Evolutionary conservation across 2,329 filamentous ascomycete species (phyloP).

Genomic region (Scytalidium sp.): DNA sequence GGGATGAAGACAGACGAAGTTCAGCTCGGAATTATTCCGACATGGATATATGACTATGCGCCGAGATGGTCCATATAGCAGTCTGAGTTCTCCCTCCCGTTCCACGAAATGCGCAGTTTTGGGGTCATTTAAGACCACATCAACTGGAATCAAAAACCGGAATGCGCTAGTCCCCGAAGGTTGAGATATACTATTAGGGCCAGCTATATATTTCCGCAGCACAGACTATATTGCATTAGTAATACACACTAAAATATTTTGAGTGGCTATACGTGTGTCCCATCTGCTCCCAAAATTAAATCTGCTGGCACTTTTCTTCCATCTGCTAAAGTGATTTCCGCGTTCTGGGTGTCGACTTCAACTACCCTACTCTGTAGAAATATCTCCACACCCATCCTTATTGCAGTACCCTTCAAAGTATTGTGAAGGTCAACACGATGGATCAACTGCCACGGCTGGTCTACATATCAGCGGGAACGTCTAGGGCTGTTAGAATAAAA

Average conservation of each 20-base stretch:
- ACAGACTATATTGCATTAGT: constrained; percentile 38
- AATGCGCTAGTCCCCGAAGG: constrained; percentile 20
- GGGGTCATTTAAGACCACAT: constrained; percentile 30
- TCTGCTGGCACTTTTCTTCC: constrained; percentile 42
- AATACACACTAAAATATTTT: constrained; percentile 36
- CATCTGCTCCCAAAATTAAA: constrained; percentile 51
- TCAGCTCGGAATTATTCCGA: constrained; percentile 39
- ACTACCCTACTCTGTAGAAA: constrained; percentile 39
- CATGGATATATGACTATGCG: constrained; percentile 48
- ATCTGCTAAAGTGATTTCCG: constrained; percentile 39
- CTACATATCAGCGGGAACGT: no score
- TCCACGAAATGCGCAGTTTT: constrained; percentile 30
- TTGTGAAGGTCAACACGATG: constrained; percentile 53
- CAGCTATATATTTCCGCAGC: constrained; percentile 18
- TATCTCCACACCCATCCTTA: constrained; percentile 32
- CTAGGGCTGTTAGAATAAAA: no score
- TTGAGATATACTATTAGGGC: constrained; percentile 29
- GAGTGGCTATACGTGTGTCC: no score
- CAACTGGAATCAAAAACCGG: constrained; percentile 17
- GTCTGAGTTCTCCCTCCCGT: constrained; percentile 25
- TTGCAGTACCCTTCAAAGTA: constrained; percentile 44
- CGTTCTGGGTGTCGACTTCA: constrained; percentile 36
- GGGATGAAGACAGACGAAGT: constrained; percentile 52
- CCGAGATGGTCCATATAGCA: constrained; percentile 40
- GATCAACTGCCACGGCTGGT: constrained; percentile 47